Conservation (phyloP, 2,329 filamentous ascomycete genomes). For the Botrytis porri region DNA sequence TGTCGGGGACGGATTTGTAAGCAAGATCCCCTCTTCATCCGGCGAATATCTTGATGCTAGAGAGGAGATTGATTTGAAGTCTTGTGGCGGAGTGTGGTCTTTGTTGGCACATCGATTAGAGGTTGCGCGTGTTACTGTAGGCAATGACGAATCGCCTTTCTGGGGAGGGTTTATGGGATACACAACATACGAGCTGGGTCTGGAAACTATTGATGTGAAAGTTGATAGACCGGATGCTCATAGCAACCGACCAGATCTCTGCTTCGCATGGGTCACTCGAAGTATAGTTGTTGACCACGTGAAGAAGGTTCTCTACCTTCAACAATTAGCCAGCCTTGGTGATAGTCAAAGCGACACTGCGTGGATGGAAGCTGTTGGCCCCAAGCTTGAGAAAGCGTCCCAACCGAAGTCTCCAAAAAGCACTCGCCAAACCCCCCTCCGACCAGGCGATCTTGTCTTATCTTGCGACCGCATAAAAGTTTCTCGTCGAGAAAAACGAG, state of each 20-base stretch:
- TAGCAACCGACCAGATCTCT: conserved; percentile 52
- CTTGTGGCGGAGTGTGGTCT: conserved; percentile 36
- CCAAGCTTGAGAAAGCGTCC: conserved; percentile 21
- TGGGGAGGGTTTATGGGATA: conserved; percentile 70
- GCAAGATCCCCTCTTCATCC: conserved; percentile 16
- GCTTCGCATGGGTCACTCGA: conserved; percentile 60
- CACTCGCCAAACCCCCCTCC: conserved; percentile 4
- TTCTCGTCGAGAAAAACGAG: conserved; percentile 16
- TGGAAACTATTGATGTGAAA: conserved; percentile 50
- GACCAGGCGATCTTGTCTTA: conserved; percentile 9
- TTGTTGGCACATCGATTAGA: conserved; percentile 41
- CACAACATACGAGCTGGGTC: conserved; percentile 65
- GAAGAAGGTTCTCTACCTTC: conserved; percentile 54
- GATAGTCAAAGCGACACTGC: conserved; percentile 35
- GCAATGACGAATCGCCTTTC: conserved; percentile 50
- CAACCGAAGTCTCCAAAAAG: conserved; percentile 15
- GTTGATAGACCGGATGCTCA: conserved; percentile 21
- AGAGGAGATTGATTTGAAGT: conserved; percentile 20
- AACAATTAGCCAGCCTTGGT: conserved; percentile 48
- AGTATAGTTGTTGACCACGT: conserved; percentile 64
- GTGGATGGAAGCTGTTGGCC: conserved; percentile 26
- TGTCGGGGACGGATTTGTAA: conserved; percentile 43
- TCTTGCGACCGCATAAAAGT: conserved; percentile 16
- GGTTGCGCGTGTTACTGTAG: conserved; percentile 40
- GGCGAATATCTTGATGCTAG: not conserved